phyloP scores from a whole-genome alignment of 1,284 basidiomycete genomes.

The Papiliotrema terrestris region DNA sequence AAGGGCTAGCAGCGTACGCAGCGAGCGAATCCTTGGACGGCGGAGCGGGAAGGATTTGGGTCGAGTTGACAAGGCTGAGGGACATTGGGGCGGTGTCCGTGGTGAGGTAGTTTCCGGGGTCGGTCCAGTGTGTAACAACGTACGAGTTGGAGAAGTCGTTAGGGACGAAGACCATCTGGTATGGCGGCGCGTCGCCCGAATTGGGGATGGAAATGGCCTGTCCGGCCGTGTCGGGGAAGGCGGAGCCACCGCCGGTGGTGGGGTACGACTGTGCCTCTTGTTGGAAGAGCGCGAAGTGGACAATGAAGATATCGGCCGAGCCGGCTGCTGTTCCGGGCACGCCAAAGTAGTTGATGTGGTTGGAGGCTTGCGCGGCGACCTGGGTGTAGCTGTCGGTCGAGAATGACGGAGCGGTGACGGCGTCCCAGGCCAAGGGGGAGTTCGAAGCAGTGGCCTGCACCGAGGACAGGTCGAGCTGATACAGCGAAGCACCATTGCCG shows the following conservation, averaged over 20 bases:
- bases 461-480: slow-evolving; percentile 62
- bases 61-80: slow-evolving; percentile 61
- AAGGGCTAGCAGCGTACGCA: slow-evolving; percentile 67
- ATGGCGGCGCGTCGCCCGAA: slow-evolving; percentile 60
- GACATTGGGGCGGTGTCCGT: slow-evolving; percentile 39
- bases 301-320: slow-evolving; percentile 73
- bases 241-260: slow-evolving; percentile 48
- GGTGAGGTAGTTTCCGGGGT: slow-evolving; percentile 31
- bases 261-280: slow-evolving; percentile 64
- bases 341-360: slow-evolving; percentile 62
- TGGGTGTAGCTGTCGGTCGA: slow-evolving; percentile 42
- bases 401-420: slow-evolving; percentile 58
- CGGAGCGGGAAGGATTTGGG: slow-evolving; percentile 66
- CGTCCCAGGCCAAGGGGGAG: slow-evolving; percentile 60
- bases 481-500: slow-evolving; percentile 43
- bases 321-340: slow-evolving; percentile 65
- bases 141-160: slow-evolving; percentile 74
- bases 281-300: slow-evolving; percentile 85
- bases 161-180: slow-evolving; percentile 79
- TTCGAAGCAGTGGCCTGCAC: slow-evolving; percentile 59
- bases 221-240: slow-evolving; percentile 72
- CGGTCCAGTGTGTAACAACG: slow-evolving; percentile 57
- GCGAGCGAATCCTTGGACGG: slow-evolving; percentile 63
- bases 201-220: slow-evolving; percentile 74
- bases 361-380: slow-evolving; percentile 40